Evolutionary conservation across 2,329 filamentous ascomycete genomes (phyloP).

Genomic region (Pyrenophora teres): DNA sequence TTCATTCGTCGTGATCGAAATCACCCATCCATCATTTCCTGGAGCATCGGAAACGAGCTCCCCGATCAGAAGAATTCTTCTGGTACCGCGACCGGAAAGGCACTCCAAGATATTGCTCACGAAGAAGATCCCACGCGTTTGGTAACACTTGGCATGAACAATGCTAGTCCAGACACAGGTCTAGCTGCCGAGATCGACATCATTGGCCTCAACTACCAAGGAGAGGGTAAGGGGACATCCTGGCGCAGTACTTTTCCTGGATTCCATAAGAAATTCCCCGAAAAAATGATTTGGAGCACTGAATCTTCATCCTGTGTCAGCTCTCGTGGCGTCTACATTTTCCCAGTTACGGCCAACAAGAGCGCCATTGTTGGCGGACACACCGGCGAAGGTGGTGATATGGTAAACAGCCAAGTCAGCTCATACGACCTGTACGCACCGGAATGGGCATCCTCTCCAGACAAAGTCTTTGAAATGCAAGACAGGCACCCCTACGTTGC

Average conservation of each 20-base stretch:
- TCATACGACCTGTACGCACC: conserved; percentile 59
- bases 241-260: conserved; percentile 49
- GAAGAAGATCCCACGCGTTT: conserved; percentile 57
- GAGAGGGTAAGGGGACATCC: conserved; percentile 52
- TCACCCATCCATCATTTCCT: conserved; percentile 58
- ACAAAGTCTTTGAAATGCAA: conserved; percentile 59
- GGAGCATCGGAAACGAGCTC: conserved; percentile 62
- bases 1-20: conserved; percentile 62
- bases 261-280: conserved; percentile 54
- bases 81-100: conserved; percentile 41
- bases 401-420: conserved; percentile 48
- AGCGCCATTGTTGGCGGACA: conserved; percentile 47
- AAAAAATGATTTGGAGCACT: conserved; percentile 50
- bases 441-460: conserved; percentile 55
- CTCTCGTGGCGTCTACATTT: conserved; percentile 58
- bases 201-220: conserved; percentile 62
- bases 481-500: conserved; percentile 57
- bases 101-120: conserved; percentile 51
- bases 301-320: conserved; percentile 52
- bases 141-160: conserved; percentile 55
- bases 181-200: conserved; percentile 54
- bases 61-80: conserved; percentile 51
- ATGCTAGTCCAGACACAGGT: conserved; percentile 47
- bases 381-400: conserved; percentile 45
- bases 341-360: conserved; percentile 53